Evolutionary conservation across 352 stramenopile genomes (phyloP), one percentile per base, ranked within the genome.

Genomic region (Phytopythium litorale): DNA sequence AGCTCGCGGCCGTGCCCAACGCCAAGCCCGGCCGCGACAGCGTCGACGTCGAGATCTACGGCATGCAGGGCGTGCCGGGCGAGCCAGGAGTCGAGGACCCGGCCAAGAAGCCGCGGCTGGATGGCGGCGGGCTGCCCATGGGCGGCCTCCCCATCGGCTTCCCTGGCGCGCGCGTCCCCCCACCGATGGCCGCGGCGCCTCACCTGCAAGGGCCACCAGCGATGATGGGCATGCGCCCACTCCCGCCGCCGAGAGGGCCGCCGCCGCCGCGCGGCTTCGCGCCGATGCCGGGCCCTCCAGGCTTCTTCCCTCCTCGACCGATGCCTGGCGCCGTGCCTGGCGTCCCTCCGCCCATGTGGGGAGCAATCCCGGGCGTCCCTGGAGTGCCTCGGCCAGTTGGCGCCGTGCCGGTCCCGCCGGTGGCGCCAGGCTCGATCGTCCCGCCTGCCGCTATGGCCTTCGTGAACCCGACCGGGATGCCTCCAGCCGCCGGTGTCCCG

Each of bases 11-110:
- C 35, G 87, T 97, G 28, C 89, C 87, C 2, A 96, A 96, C 56
- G 89, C 89, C 48, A 97, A 96, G 50, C 70, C 82, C 19, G 90
- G 86, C 12, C 77, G 78, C 28, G 87, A 94, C 43, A 92, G 81
- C 51, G 71, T 87, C 7, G 85, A 96, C 0, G 62, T 95, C 2
- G 89, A 97, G 63, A 88, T 97, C 40, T 97, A 94, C 61, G 90
- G 90, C 66, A 96, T 97, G 84, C 81, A 96, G 70, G 87, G 88
- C 38, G 79, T 95, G 9, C 87, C 87, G 42, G 76, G 73, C 60
- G 76, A 87, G 65, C 25, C 23, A 35, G 53, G n/a, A 48, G 23
- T 16, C 60, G 45, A 33, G 65, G 71, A 69, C 18, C 52, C 62
- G 32, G 30, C 53, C 25, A 92, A 92, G 62, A 79, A 84, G 48